phyloP scores from a whole-genome alignment of 176 grass and related monocot species.

The Secale cereale region DNA sequence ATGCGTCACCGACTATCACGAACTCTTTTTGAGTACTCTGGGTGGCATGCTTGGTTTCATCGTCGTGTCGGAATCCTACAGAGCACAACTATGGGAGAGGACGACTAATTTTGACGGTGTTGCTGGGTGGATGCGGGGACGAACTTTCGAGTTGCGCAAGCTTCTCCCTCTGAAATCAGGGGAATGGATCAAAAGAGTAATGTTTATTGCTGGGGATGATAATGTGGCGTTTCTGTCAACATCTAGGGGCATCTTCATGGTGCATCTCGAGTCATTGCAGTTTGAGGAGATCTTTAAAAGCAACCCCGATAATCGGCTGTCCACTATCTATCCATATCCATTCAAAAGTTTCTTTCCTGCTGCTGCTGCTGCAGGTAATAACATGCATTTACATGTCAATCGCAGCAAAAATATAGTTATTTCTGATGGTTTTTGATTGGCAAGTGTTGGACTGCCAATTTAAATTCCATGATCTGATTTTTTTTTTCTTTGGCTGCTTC shows the following conservation, averaged over 20 bases:
- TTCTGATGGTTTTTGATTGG: background rate
- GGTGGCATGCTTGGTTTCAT: background rate
- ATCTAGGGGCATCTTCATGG: background rate
- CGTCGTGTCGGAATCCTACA: background rate
- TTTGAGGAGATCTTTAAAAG: background rate
- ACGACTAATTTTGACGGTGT: background rate
- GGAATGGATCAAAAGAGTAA: background rate
- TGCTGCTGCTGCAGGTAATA: background rate
- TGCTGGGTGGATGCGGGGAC: background rate
- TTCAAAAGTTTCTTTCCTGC: background rate
- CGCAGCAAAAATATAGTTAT: background rate
- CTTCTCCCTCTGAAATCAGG: background rate
- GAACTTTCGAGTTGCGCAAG: background rate
- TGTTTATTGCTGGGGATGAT: background rate
- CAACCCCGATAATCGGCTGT: background rate
- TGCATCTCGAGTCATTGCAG: background rate
- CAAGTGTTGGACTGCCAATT: background rate
- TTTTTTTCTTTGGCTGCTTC: background rate
- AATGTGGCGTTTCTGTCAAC: background rate
- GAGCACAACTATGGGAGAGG: background rate
- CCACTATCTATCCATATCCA: background rate
- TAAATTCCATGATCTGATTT: background rate
- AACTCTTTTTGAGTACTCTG: background rate
- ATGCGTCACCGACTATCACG: background rate
- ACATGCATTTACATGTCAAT: background rate